A percentile compares a stretch with the other conserved stretches of the same genome.
phyloP scores from a whole-genome alignment of 208 protist species.

The Trypanosoma scelopori region DNA sequence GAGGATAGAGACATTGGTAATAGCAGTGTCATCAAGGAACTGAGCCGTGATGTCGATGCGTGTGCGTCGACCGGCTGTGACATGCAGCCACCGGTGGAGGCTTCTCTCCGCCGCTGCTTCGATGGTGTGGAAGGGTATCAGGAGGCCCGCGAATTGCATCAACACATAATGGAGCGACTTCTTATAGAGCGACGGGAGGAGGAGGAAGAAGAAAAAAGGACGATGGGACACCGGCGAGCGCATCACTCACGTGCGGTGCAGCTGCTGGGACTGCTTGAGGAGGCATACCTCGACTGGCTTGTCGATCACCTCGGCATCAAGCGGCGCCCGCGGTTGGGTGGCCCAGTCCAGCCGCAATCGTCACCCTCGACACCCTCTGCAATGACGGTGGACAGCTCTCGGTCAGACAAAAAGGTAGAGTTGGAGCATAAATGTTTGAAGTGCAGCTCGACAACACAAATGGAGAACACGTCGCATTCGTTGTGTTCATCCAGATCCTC shows the following conservation, averaged over 20 bases:
- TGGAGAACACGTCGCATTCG: background rate
- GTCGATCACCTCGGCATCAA: slow-evolving; percentile 24
- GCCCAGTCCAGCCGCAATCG: background rate
- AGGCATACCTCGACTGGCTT: slow-evolving; percentile 25
- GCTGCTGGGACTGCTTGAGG: slow-evolving; percentile 19
- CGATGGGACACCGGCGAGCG: background rate
- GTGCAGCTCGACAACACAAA: background rate
- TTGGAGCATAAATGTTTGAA: background rate
- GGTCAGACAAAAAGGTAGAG: background rate
- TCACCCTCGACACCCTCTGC: background rate
- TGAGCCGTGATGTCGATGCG: background rate
- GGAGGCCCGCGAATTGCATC: slow-evolving; percentile 20
- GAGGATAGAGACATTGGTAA: background rate
- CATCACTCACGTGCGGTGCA: background rate
- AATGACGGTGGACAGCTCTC: background rate
- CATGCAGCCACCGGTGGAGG: background rate
- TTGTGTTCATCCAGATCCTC: background rate
- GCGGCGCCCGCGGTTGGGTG: background rate
- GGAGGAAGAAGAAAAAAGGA: slow-evolving; percentile 9
- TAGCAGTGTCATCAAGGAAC: background rate
- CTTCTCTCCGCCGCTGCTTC: slow-evolving; percentile 13
- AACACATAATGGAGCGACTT: slow-evolving; percentile 16
- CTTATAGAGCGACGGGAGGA: slow-evolving; percentile 8
- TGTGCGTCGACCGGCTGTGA: background rate
- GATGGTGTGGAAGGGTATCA: slow-evolving; percentile 21